These are phyloP conservation scores for Cladosporium velox DNA, from an alignment of 2,329 filamentous ascomycete genomes.

Conservation along the genomic window DNA sequence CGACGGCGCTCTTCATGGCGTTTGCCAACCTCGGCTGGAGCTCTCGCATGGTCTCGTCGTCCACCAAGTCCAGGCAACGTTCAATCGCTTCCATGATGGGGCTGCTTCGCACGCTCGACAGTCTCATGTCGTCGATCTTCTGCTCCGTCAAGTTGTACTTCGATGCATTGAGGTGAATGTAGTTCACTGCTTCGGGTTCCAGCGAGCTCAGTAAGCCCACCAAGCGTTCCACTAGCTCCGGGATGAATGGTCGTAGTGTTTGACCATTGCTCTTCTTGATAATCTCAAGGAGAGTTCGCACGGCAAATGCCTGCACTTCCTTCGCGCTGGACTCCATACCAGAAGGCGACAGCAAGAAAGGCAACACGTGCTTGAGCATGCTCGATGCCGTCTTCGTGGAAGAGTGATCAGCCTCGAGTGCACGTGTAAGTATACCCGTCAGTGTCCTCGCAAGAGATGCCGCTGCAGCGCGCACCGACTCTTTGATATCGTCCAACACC, in stretches of 20 bases:
- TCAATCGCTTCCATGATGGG: constrained; percentile 93
- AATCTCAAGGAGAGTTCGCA: constrained; percentile 80
- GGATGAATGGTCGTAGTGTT: constrained; percentile 75
- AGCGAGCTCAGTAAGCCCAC: constrained; percentile 81
- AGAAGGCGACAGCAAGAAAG: constrained; percentile 85
- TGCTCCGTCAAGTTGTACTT: constrained; percentile 84
- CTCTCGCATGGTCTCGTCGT: constrained; percentile 73
- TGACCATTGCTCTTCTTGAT: constrained; percentile 82
- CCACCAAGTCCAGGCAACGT: constrained; percentile 79
- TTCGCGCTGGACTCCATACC: constrained; percentile 86
- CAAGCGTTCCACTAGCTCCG: constrained; percentile 77
- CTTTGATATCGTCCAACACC: constrained; percentile 95
- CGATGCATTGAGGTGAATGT: constrained; percentile 83
- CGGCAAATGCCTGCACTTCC: constrained; percentile 81
- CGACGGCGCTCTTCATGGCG: constrained; percentile 82
- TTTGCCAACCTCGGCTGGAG: constrained; percentile 72
- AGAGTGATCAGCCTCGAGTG: constrained; percentile 75
- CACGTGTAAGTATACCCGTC: constrained; percentile 81
- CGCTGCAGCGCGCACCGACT: constrained; percentile 79
- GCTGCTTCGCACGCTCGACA: constrained; percentile 78
- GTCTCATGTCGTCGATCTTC: constrained; percentile 83
- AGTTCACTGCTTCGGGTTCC: constrained; percentile 87
- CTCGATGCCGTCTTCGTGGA: constrained; percentile 66
- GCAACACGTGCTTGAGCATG: constrained; percentile 84
- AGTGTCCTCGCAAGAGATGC: constrained; percentile 79